Evolutionary conservation across 352 stramenopile genomes (phyloP), one percentile per base, ranked within the genome.

Genomic region (Vaucheria bursata): DNA sequence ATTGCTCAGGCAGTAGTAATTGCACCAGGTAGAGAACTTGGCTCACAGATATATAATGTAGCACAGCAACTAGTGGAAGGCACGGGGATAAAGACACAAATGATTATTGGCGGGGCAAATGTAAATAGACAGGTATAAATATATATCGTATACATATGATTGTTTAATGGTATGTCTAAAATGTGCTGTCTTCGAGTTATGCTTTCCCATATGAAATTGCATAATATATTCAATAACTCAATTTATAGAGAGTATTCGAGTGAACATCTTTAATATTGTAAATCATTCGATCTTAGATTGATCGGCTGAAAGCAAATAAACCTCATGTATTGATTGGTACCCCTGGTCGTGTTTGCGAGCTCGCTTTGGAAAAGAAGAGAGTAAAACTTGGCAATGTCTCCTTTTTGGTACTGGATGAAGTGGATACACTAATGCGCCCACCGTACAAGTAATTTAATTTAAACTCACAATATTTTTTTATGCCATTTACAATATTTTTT

Each of bases 21-120:
- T 1, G 89, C 90, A 7, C 89, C 89, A 0, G 91, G 90, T 73
- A 89, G 91, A 65, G 89, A 94, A 79, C 81, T 94, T 5, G 88
- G 87, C 0, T 81, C 87, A 76, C 89, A 94, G 71, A 85, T 86
- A 29, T 76, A 59, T 50, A 74, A 74, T 38, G 79, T 85, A 31
- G 79, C 76, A 34, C 52, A 85, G 49, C 52, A 52, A 65, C 68
- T 85, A 31, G 71, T 74, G 29, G 4, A 82, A 33, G 79, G 70
- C 29, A 72, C 74, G 33, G 79, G 77, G 33, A 71, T 85, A 0
- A 25, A 69, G 12, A 75, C 49, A 31, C 38, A 38, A n/a, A 77
- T 84, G 66, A 25, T 85, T 4, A 85, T 85, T 64, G 80, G 80
- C n/a, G 78, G 80, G 1, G 80, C 80, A 32, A 81, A 79, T 53